Base-by-base conservation (phyloP, 2,329 filamentous ascomycete species). In the Aspergillus piperis region DNA sequence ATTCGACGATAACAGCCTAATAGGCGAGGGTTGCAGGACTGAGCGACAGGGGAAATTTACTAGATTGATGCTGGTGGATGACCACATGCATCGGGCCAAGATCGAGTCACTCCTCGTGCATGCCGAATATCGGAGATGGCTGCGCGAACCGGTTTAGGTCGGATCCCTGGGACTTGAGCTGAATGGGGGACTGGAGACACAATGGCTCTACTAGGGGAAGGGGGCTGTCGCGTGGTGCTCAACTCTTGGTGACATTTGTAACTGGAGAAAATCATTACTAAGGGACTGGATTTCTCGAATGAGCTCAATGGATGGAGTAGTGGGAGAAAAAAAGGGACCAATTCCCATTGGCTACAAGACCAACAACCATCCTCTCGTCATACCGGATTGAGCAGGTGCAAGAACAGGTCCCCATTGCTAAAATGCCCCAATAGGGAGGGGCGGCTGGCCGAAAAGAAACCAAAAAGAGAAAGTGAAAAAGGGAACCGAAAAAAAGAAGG, bases 41-140 rank as follows among this genome's bases (percentile, higher is more conserved):
- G 59, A 63, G 59, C 62, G 62, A 62, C 62, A 63, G 62, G 59
- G 62, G 58, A 57, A 56, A 54, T 21, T 44, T 11, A n/a, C 17
- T 38, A 55, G 30, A 13, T 52, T 7, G 8, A 30, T 11, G 53
- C 39, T 55, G 25, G 39, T 47, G 41, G 27, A 41, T 59, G 52
- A 27, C 44, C 36, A 51, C 55, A 58, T 58, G 53, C 53, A 47
- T 42, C 53, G 32, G 50, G 17, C 27, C 36, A 53, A 53, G 50
- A 53, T 57, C 44, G 47, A 52, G 41, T 42, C 55, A 58, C 32
- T 44, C 27, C 13, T 50, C 36, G 27, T 27, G 52, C 52, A 41
- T 30, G 27, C 39, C 52, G 32, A 21, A 8, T n/a, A 25, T 50
- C 47, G 47, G 27, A 50, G 47, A 32, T 50, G 47, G 47, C 23